Base-by-base conservation (phyloP, 139 green algal species). In the Spirogloea muscicola region DNA sequence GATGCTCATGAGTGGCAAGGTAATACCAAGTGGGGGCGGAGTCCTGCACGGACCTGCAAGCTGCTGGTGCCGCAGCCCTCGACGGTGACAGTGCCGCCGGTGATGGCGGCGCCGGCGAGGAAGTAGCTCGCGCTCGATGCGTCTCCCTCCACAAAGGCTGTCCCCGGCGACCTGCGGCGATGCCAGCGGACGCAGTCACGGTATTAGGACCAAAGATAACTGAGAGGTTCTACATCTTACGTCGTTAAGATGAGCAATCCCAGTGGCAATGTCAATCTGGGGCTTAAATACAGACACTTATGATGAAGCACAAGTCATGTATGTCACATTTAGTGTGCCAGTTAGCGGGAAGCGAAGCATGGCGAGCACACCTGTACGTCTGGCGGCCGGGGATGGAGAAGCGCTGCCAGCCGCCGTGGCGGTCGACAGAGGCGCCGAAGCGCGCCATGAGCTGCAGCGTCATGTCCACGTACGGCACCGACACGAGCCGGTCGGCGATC, bases 391-490 rank as follows among this genome's bases (percentile, higher is more conserved):
- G 40, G 2, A 86, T 66, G 33, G 43, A 37, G 43, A 86, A 82
- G 39, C 39, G 18, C 41, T 77, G 41, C 72, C 72, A 80, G 9
- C 18, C 67, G 44, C 49, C 49, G 39, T 68, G 34, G 3, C 25
- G n/a, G 49, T 85, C 51, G 1, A 86, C 75, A 7, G 69, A 42
- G 31, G 87, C 79, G 1, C 81, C 74, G 34, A 87, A 87, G 31
- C 78, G 36, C 86, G 96, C 85, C 94, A 98, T 98, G 3, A 99
- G 89, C 79, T 92, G 91, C 34, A 98, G 81, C 0, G 94, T 99
- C 94, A 99, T 99, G 76, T 97, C 90, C 40, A 98, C 91, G 74
- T 99, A 99, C 0, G 94, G 94, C 87, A 96, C 83, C 21, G 77
- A 91, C 3, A 99, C 85, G 7, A 98, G 87, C 83, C 96, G 88